Percentiles rank a stretch among this genome's conserved stretches.
Conservation (phyloP, 495 filamentous ascomycete genomes). For the Hypoxylon lienhwacheense region DNA sequence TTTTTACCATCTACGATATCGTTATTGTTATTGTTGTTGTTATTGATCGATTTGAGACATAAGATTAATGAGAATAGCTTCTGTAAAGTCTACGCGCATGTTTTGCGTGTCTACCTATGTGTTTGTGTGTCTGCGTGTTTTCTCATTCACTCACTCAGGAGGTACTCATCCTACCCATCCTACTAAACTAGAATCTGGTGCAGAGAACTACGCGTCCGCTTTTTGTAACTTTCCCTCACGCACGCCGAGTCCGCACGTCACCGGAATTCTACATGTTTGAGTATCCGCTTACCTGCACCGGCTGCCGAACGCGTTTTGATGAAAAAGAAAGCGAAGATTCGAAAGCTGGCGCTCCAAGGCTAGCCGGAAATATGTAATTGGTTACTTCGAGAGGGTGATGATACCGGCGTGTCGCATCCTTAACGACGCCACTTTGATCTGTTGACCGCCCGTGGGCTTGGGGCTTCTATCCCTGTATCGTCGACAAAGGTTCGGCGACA, state of each 20-base stretch:
- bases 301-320: slow-evolving; percentile 22
- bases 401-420: slow-evolving; percentile 26
- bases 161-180: slow-evolving; percentile 22
- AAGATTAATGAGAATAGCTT: slow-evolving; percentile 22
- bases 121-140: too few species aligned
- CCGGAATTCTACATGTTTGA: slow-evolving; percentile 27
- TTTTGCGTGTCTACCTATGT: too few species aligned
- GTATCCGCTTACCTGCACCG: slow-evolving; percentile 18
- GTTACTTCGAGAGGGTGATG: slow-evolving; percentile 11
- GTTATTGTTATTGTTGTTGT: slow-evolving; percentile 23
- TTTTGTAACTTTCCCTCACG: slow-evolving; percentile 31
- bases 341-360: slow-evolving; percentile 2
- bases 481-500: slow-evolving; percentile 35
- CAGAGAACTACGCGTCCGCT: too few species aligned
- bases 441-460: slow-evolving; percentile 27
- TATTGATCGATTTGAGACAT: too few species aligned
- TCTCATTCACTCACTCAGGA: slow-evolving; percentile 2
- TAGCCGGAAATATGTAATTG: slow-evolving; percentile 21
- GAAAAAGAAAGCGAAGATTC: slow-evolving; percentile 5
- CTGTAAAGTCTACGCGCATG: slow-evolving; percentile 7
- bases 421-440: slow-evolving; percentile 34
- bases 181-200: too few species aligned
- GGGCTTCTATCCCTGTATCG: slow-evolving; percentile 34
- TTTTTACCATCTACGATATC: slow-evolving; percentile 14
- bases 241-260: slow-evolving; percentile 14